Percentiles rank a stretch among this genome's conserved stretches.
Conservation (phyloP, 805 yeast genomes). For the Yarrowia sp. region DNA sequence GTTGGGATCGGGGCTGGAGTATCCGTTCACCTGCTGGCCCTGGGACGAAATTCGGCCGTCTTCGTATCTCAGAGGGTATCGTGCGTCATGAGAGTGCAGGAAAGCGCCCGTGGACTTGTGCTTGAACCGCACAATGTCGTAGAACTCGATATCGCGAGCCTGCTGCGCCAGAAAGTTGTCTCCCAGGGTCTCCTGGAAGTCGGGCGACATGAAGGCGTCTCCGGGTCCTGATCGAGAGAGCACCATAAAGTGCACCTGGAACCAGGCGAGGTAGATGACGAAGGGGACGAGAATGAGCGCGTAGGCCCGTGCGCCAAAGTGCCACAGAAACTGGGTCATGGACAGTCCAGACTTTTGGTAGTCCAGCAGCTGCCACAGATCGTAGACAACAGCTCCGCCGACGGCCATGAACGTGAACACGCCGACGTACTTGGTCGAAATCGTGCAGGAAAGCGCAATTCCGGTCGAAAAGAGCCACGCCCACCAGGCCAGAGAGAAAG, state of each 20-base stretch:
- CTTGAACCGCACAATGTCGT: conserved; percentile 71
- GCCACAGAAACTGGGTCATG: conserved; percentile 52
- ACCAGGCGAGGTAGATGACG: conserved; percentile 80
- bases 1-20: conserved; percentile 51
- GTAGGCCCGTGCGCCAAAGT: conserved; percentile 70
- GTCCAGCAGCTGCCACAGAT: conserved; percentile 86
- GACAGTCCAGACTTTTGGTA: conserved; percentile 58
- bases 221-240: conserved; percentile 92
- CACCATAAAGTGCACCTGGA: conserved; percentile 82
- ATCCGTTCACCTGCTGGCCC: conserved; percentile 90
- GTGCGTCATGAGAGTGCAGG: conserved; percentile 75
- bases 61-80: conserved; percentile 88
- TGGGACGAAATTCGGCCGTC: conserved; percentile 94
- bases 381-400: conserved; percentile 81
- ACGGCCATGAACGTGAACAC: conserved; percentile 83
- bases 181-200: conserved; percentile 86
- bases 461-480: conserved; percentile 85
- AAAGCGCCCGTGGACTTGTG: conserved; percentile 77
- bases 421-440: conserved; percentile 95
- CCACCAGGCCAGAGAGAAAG: conserved; percentile 80
- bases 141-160: conserved; percentile 68
- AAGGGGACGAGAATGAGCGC: conserved; percentile 78
- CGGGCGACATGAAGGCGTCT: conserved; percentile 89
- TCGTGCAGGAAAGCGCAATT: conserved; percentile 80
- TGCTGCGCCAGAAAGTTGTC: conserved; percentile 75